Percentiles rank a stretch among this genome's conserved stretches.
Conservation (phyloP, 2,329 filamentous ascomycete genomes). For the Phialophora expanda region DNA sequence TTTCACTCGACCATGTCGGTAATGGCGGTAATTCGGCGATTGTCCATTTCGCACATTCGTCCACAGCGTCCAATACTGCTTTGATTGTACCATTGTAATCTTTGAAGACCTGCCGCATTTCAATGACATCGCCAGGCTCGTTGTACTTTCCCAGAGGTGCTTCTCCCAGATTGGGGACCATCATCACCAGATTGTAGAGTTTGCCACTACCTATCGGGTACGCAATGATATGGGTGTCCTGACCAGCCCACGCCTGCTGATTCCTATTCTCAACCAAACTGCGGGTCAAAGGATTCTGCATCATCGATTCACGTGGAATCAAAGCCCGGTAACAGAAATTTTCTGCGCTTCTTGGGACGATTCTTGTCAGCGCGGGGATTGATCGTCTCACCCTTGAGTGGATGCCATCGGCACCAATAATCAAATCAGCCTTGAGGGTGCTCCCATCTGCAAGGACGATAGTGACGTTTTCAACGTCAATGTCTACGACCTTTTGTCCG, state of each 20-base stretch:
- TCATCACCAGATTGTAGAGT: slow-evolving; percentile 26
- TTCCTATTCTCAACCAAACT: slow-evolving; percentile 10
- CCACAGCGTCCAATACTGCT: slow-evolving; percentile 17
- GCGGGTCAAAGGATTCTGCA: slow-evolving; percentile 17
- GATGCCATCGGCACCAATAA: slow-evolving; percentile 28
- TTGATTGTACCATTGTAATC: slow-evolving; percentile 15
- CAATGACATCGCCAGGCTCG: slow-evolving; percentile 51
- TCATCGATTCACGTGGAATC: slow-evolving; percentile 27
- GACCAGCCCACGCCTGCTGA: slow-evolving; percentile 22
- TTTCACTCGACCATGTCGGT: slow-evolving; percentile 41
- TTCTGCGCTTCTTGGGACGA: slow-evolving; percentile 8
- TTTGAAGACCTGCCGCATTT: slow-evolving; percentile 44
- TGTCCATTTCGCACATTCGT: slow-evolving; percentile 25
- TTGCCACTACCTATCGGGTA: slow-evolving; percentile 23
- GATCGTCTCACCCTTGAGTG: slow-evolving; percentile 15
- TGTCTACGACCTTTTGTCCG: slow-evolving; percentile 11
- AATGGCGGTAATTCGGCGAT: slow-evolving; percentile 36
- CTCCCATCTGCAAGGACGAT: slow-evolving; percentile 13
- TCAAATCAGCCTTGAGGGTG: slow-evolving; percentile 24
- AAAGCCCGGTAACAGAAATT: slow-evolving; percentile 26
- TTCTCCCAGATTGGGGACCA: slow-evolving; percentile 11
- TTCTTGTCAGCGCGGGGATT: slow-evolving; percentile 2
- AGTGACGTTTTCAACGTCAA: slow-evolving; percentile 12
- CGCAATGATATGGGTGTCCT: slow-evolving; percentile 16
- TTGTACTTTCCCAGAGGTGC: slow-evolving; percentile 40